Conservation (phyloP, 208 protist species). For the Trypanosoma lewisi region DNA sequence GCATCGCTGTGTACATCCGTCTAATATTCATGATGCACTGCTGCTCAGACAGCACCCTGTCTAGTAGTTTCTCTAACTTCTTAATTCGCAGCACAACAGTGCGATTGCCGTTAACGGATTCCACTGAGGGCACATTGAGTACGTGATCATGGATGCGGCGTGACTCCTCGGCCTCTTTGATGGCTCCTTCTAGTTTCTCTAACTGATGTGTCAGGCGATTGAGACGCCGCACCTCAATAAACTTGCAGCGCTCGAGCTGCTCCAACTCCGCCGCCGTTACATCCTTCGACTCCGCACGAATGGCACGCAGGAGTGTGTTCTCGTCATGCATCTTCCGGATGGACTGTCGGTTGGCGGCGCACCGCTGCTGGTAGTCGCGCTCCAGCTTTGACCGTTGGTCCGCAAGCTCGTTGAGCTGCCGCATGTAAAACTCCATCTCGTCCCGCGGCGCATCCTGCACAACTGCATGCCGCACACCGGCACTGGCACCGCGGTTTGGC, state of each 20-base stretch:
- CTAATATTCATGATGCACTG: slow-evolving; percentile 72
- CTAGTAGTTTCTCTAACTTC: slow-evolving; percentile 87
- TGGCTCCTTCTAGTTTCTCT: slow-evolving; percentile 1
- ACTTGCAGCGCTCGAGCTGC: slow-evolving; percentile 39
- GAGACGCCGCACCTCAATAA: slow-evolving; percentile 37
- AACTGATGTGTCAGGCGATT: slow-evolving; percentile 62
- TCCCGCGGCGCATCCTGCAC: slow-evolving; percentile 10
- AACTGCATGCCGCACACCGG: slow-evolving; percentile 13
- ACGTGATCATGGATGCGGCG: not conserved
- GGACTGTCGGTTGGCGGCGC: slow-evolving; percentile 38
- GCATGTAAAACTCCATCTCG: slow-evolving; percentile 26
- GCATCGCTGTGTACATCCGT: slow-evolving; percentile 85
- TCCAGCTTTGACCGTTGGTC: slow-evolving; percentile 36
- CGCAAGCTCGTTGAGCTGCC: slow-evolving; percentile 45
- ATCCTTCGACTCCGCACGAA: slow-evolving; percentile 28
- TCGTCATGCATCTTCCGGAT: slow-evolving; percentile 57
- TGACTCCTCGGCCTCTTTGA: slow-evolving; percentile 12
- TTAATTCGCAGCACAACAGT: slow-evolving; percentile 80
- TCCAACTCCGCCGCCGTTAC: slow-evolving; percentile 66
- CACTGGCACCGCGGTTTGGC: slow-evolving; percentile 5
- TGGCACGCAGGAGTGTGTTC: slow-evolving; percentile 62
- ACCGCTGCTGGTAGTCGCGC: slow-evolving; percentile 33
- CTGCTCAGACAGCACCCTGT: slow-evolving; percentile 89
- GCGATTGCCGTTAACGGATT: slow-evolving; percentile 33
- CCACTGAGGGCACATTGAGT: not conserved